Evolutionary conservation across 2,329 filamentous ascomycete genomes (phyloP), one percentile per base, ranked within the genome.

Genomic region (Colletotrichum tabaci): DNA sequence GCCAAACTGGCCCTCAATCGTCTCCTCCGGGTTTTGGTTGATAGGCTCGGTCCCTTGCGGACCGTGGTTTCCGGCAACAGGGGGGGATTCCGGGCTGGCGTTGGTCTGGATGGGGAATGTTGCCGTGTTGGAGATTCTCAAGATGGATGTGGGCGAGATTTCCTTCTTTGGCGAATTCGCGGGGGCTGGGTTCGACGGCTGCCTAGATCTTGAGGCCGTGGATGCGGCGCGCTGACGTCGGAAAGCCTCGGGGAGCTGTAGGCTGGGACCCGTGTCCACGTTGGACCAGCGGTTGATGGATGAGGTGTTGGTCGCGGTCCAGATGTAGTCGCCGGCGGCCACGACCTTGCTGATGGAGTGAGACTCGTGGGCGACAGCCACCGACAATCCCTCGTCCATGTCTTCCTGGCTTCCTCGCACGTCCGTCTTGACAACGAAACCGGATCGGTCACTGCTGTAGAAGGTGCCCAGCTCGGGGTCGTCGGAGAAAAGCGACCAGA

Each of bases 341-440:
- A 92, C 87, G 8, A 92, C 81, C 79, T 91, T 92, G 78, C 84
- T 91, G 8, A 96, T 91, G 3, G 92, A 95, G 75, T 95, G 94
- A 76, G 98, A 93, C 82, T 99, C 96, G 79, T 98, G 94, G 62
- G 94, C 93, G 7, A 98, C 87, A n/a, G 96, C 96, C 16, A 98
- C 87, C 16, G 94, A 98, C 9, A 98, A 84, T 0, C 96, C 96
- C 77, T 98, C 93, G 77, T 98, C 95, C 82, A 96, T 88, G 74
- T 87, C 82, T 23, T 84, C 84, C 13, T 91, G 87, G 68, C 91
- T 90, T 15, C 88, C 89, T 74, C 95, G 89, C 35, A 96, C 92
- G 80, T 99, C 96, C 0, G 96, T 98, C 86, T 98, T 99, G 66
- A 95, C 96, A n/a, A 99, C 92, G 73, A 98, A 83, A 3, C 96